phyloP scores from a whole-genome alignment of 2,329 filamentous ascomycete species.

The Aspergillus sergii region DNA sequence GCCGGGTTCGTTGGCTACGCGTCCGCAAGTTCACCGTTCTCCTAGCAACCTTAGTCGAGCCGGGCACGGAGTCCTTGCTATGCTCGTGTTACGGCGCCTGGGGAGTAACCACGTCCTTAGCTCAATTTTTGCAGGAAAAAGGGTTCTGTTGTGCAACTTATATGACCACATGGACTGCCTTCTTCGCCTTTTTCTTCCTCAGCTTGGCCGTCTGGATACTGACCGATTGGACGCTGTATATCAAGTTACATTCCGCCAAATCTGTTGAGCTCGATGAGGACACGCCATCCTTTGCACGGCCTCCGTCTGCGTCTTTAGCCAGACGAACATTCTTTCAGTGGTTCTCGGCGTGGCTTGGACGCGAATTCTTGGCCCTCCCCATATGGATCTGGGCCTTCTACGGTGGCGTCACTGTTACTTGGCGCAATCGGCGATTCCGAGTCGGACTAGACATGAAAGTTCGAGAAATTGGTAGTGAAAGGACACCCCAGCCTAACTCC shows the following conservation, averaged over 20 bases:
- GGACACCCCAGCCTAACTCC: constrained; percentile 20
- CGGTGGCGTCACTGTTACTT: constrained; percentile 83
- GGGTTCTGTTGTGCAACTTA: constrained; percentile 48
- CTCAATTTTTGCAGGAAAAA: constrained; percentile 57
- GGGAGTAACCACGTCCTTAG: constrained; percentile 69
- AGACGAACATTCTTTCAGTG: constrained; percentile 68
- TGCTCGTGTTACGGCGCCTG: constrained; percentile 81
- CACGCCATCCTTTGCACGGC: constrained; percentile 72
- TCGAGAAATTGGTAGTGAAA: constrained; percentile 51
- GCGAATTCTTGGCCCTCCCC: constrained; percentile 80
- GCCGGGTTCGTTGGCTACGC: constrained; percentile 85
- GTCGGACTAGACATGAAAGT: constrained; percentile 86
- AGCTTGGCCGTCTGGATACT: constrained; percentile 72
- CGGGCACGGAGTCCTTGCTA: constrained; percentile 84
- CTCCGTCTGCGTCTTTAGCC: constrained; percentile 47
- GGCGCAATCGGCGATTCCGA: constrained; percentile 80
- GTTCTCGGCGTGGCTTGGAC: constrained; percentile 79
- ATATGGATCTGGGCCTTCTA: constrained; percentile 90
- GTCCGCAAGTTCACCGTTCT: constrained; percentile 94
- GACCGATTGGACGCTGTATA: constrained; percentile 74
- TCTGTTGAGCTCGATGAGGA: constrained; percentile 71
- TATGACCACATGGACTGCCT: constrained; percentile 68
- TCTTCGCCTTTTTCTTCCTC: constrained; percentile 66
- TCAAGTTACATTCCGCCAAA: constrained; percentile 70
- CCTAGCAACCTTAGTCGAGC: constrained; percentile 86